Evolutionary conservation across 2,329 filamentous ascomycete genomes (phyloP).

Genomic region (Pyrenophora seminiperda): DNA sequence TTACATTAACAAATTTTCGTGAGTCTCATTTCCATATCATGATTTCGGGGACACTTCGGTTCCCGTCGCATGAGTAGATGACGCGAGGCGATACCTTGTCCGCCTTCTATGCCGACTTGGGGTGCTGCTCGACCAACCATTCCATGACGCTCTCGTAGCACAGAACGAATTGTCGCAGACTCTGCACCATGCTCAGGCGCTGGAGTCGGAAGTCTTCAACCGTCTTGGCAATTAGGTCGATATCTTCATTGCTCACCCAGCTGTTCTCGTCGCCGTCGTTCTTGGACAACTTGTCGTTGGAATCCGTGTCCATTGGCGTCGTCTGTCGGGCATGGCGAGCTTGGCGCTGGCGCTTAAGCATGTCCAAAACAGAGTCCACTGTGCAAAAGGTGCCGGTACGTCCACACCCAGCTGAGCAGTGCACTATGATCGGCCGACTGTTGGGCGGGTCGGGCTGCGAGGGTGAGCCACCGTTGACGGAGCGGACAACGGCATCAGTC

Average conservation of each 20-base stretch:
- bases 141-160: constrained; percentile 96
- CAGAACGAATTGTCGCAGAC: constrained; percentile 86
- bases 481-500: constrained; percentile 71
- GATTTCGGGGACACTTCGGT: constrained; percentile 6
- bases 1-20: constrained; percentile 7
- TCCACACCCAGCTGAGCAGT: constrained; percentile 95
- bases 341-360: constrained; percentile 82
- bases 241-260: constrained; percentile 72
- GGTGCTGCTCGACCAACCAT: constrained; percentile 68
- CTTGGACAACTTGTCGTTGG: constrained; percentile 19
- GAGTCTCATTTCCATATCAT: constrained; percentile 17
- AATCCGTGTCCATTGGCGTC: constrained; percentile 52
- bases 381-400: constrained; percentile 96
- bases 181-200: constrained; percentile 95
- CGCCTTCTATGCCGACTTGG: constrained; percentile 35
- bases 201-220: constrained; percentile 91
- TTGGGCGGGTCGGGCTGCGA: constrained; percentile 60
- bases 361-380: constrained; percentile 92
- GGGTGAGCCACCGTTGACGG: constrained; percentile 55
- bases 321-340: constrained; percentile 41
- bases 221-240: constrained; percentile 83
- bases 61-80: constrained; percentile 2
- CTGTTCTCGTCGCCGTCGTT: constrained; percentile 54
- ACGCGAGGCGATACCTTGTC: not conserved
- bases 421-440: constrained; percentile 79